Base-by-base conservation (phyloP, 2,329 filamentous ascomycete genomes). In the Cladophialophora chaetospira region DNA sequence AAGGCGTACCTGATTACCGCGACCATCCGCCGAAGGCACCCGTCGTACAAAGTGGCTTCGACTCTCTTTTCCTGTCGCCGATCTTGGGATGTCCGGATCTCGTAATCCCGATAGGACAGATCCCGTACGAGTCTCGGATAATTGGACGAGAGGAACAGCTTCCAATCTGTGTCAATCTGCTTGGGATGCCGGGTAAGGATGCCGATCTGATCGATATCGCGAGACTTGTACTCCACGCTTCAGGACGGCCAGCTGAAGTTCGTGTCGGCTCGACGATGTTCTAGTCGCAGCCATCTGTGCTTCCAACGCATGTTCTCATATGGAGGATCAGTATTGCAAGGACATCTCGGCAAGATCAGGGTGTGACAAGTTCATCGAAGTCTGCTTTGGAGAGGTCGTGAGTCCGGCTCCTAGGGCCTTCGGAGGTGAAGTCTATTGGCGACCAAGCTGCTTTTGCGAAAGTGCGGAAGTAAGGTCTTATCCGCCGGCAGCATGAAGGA, bases 171-270 rank as follows among this genome's bases (percentile, higher is more conserved):
- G 44, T 47, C n/a, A 28, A 8, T n/a, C 36, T 40, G 13, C 31
- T 33, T 33, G 10, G 10, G n/a, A 40, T 17, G 36, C 9, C 36
- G 9, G 17, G 4, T 9, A 21, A n/a, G 36, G 36, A 21, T 17
- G 9, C 19, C 13, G 19, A 17, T 4, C 44, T 47, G 19, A 26
- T 47, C 25, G 15, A 47, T 19, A 31, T 31, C n/a, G 44, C 19
- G 4, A 31, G 10, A 28, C 25, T 13, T 29, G 19, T 29, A 28
- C 44, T 47, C 13, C 19, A 31, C 13, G 23, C 19, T 13, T 47
- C 44, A n/a, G 44, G 44, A 10, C 44, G 44, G 4, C 44, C 44
- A 31, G 13, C n/a, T 11, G 44, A 28, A 47, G 44, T 47, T 47
- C 9, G 13, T 15, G 23, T 31, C n/a, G 44, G 44, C 44, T 28